These are phyloP conservation scores for Leptodermis oblonga DNA, from an alignment of 257 asterid species.

Conservation along the genomic window DNA sequence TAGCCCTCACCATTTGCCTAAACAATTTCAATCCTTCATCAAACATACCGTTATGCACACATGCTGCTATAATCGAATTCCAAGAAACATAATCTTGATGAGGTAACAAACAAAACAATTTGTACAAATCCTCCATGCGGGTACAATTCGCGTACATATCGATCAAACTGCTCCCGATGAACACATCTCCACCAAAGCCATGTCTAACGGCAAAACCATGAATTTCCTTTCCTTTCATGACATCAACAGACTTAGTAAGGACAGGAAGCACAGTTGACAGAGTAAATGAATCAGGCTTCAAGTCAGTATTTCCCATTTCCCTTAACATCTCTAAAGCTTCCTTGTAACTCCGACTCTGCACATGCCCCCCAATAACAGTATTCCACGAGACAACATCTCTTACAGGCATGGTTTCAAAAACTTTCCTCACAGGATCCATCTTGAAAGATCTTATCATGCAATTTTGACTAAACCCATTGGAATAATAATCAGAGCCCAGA, in stretches of 20 bases:
- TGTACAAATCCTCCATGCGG: conserved; percentile 56
- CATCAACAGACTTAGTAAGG: conserved; percentile 45
- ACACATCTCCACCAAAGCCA: conserved; percentile 56
- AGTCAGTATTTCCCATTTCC: conserved; percentile 55
- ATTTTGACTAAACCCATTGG: not conserved
- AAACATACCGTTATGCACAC: conserved; percentile 74
- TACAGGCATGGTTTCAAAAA: conserved; percentile 64
- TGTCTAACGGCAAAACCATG: conserved; percentile 74
- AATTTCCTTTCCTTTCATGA: conserved; percentile 76
- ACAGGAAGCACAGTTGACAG: conserved; percentile 70
- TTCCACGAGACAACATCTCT: conserved; percentile 89
- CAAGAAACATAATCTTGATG: conserved; percentile 66
- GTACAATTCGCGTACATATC: conserved; percentile 87
- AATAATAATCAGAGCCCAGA: not conserved
- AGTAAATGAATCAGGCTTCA: conserved; percentile 78
- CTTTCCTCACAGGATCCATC: conserved; percentile 50
- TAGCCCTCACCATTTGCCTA: conserved; percentile 64
- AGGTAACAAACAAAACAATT: conserved; percentile 47
- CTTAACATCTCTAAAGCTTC: conserved; percentile 58
- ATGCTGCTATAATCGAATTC: conserved; percentile 75
- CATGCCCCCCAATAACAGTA: conserved; percentile 65
- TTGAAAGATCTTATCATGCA: conserved; percentile 20
- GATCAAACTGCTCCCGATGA: conserved; percentile 72
- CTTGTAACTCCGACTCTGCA: conserved; percentile 48
- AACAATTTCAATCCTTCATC: conserved; percentile 64